phyloP scores from a whole-genome alignment of 2,329 filamentous ascomycete genomes.

The Zasmidium angulare region DNA sequence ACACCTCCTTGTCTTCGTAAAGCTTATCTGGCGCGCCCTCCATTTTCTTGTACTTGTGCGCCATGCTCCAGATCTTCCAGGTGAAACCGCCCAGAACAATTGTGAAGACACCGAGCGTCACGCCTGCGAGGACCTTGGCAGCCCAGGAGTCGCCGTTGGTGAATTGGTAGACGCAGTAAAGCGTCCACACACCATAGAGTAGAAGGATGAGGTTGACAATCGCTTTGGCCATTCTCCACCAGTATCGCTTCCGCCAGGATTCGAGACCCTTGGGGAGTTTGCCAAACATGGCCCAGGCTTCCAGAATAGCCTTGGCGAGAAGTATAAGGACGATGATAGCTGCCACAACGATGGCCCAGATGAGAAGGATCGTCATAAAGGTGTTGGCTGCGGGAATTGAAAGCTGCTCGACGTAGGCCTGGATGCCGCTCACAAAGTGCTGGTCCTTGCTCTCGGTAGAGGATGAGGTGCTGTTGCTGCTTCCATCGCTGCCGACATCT shows the following conservation, averaged over 20 bases:
- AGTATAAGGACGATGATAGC: conserved; percentile 82
- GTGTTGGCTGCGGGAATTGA: conserved; percentile 85
- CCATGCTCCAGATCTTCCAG: conserved; percentile 77
- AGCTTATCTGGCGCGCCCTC: conserved; percentile 73
- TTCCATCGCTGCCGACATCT: conserved; percentile 26
- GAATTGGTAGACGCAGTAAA: conserved; percentile 97
- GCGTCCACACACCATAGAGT: conserved; percentile 90
- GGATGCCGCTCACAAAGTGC: conserved; percentile 69
- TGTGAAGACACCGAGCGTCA: conserved; percentile 81
- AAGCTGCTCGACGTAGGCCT: conserved; percentile 79
- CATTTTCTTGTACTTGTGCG: conserved; percentile 68
- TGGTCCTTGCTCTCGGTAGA: conserved; percentile 44
- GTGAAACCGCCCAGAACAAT: conserved; percentile 77
- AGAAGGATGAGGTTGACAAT: conserved; percentile 88
- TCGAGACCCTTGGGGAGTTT: conserved; percentile 76
- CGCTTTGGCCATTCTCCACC: conserved; percentile 84
- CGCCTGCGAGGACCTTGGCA: conserved; percentile 76
- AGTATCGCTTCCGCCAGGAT: conserved; percentile 93
- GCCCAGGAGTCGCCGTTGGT: conserved; percentile 92
- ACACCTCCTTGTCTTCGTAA: conserved; percentile 85
- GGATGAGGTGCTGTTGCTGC: conserved; percentile 28
- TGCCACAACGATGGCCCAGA: conserved; percentile 84
- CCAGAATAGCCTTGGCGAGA: conserved; percentile 86
- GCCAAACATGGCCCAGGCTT: conserved; percentile 86
- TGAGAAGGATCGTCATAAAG: conserved; percentile 90